Conservation (phyloP, 225 moss, liverwort and hornwort species). For the Anthoceros angustus region DNA sequence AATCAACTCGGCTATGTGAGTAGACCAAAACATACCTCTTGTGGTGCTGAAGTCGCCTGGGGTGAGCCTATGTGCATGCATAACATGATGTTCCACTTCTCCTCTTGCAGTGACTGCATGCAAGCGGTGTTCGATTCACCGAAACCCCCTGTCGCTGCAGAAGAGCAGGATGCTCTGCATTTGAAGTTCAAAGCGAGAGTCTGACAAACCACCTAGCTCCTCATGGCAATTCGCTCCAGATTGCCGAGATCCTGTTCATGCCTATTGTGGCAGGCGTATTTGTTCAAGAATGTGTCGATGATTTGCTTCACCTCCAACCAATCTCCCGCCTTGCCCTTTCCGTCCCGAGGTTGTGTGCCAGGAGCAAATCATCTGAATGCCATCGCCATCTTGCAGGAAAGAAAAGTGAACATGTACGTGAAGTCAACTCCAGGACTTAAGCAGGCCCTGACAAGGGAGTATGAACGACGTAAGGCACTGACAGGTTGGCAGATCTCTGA, state of each 20-base stretch:
- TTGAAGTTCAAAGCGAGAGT: conserved; percentile 75
- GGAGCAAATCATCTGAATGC: neutral
- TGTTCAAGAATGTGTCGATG: conserved; percentile 67
- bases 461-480: too few species aligned
- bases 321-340: neutral
- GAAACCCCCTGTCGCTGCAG: conserved; percentile 61
- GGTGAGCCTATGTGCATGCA: too few species aligned
- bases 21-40: neutral
- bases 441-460: too few species aligned
- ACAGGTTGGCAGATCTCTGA: too few species aligned
- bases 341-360: neutral
- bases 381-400: too few species aligned
- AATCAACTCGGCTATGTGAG: conserved; percentile 86
- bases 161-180: conserved; percentile 77
- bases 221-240: conserved; percentile 64
- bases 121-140: conserved; percentile 64
- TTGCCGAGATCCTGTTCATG: conserved; percentile 64
- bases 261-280: conserved; percentile 67
- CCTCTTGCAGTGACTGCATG: conserved; percentile 46
- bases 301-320: conserved; percentile 63
- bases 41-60: neutral
- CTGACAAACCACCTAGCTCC: conserved; percentile 39
- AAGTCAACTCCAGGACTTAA: too few species aligned
- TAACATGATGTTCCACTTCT: too few species aligned
- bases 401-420: too few species aligned